Base-by-base conservation (phyloP, 2,329 filamentous ascomycete genomes). In the Arthroderma sp. region DNA sequence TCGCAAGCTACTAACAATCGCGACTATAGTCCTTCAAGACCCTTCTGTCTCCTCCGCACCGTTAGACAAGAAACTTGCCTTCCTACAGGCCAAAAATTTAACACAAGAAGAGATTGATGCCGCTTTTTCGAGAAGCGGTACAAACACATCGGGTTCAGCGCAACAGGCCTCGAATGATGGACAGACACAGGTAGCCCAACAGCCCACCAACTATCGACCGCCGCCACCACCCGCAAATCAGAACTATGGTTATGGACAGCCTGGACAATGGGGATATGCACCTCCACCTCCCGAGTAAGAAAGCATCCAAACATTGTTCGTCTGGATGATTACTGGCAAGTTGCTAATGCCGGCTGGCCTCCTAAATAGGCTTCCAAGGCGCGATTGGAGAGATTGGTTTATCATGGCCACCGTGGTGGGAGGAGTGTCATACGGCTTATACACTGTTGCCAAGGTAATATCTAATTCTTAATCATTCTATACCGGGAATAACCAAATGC, bases 311-410 rank as follows among this genome's bases (percentile, higher is more conserved):
- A 11, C 11, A 28, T 27, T 43, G 15, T 45, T 15, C 1, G 4
- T 44, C 37, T 2, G 9, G 6, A 7, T 9, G 6, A 4, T 38
- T 11, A 8, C n/a, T n/a, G 9, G n/a, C 11, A 29, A 22, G 5
- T 11, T 37, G 28, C 15, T 44, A 30, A 42, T 36, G 31, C 34
- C 37, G 11, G 33, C 38, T 15, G 4, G 31, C 6, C 31, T 10
- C 15, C 29, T 15, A n/a, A 10, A 8, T 36, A 69, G 66, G 49
- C 66, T 79, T 2, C 87, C 87, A 3, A 81, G 79, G 60, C 74
- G 91, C 58, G 91, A 98, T 66, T 98, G 91, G 91, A 77, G 93
- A 49, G 91, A 98, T 61, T 96, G 87, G 84, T 98, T 98, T 66
- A 96, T 98, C 64, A 94, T 96, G 86, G 91, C 91, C 5, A 98